Percentiles rank a stretch among this genome's conserved stretches.
phyloP scores from a whole-genome alignment of 2,329 filamentous ascomycete genomes.

The Aspergillus thermomutatus region DNA sequence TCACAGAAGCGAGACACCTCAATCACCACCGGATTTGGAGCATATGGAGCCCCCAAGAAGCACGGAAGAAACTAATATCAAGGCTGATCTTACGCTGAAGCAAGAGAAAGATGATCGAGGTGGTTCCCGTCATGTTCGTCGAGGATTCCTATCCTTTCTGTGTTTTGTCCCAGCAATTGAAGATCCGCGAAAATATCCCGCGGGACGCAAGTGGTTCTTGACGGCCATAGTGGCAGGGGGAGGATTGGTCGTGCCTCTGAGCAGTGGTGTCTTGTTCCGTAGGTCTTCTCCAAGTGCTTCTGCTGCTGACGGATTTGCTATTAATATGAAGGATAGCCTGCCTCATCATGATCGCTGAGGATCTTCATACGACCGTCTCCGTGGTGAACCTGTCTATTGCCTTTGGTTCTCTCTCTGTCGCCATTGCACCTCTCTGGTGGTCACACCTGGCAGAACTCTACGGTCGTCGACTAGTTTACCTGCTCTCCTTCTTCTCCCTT shows the following conservation, averaged over 20 bases:
- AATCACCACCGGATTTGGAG: background rate
- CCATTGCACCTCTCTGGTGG: conserved; percentile 43
- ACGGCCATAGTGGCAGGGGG: conserved; percentile 69
- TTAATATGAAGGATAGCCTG: conserved; percentile 20
- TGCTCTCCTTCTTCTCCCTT: conserved; percentile 36
- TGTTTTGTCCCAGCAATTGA: background rate
- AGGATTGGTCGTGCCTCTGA: conserved; percentile 69
- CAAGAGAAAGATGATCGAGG: background rate
- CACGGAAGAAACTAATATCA: too few relatives aligned
- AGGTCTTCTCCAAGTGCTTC: conserved; percentile 28
- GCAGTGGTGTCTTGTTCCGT: conserved; percentile 74
- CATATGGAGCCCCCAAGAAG: background rate
- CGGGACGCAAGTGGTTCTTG: conserved; percentile 66
- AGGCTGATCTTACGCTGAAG: too few relatives aligned
- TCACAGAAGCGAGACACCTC: background rate
- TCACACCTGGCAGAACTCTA: conserved; percentile 36
- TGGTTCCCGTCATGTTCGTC: background rate
- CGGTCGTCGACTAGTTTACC: conserved; percentile 37
- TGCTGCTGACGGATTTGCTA: background rate
- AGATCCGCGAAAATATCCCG: background rate
- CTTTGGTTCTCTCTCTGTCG: conserved; percentile 37
- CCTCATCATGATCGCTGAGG: conserved; percentile 28
- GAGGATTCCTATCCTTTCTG: background rate
- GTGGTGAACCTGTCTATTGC: conserved; percentile 38
- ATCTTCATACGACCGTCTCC: conserved; percentile 31